Base-by-base conservation (phyloP, 2,329 filamentous ascomycete genomes). In the Cytospora paraplurivora region DNA sequence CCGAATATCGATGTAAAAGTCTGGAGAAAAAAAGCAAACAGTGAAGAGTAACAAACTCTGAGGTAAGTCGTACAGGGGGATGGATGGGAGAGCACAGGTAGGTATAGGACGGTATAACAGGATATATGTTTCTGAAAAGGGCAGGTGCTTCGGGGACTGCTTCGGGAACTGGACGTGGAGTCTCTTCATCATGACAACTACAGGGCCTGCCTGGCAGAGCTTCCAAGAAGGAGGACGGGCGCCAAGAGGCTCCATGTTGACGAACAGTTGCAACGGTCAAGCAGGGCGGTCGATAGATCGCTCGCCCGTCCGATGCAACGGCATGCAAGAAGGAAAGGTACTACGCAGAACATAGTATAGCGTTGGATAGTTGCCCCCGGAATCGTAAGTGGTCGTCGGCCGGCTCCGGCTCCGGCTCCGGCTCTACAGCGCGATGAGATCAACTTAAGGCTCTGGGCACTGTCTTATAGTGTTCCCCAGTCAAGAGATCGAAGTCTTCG, bases 101-200 rank as follows among this genome's bases (percentile, higher is more conserved):
- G 12, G 35, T 13, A 37, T 19, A 10, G 21, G 49, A 32, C 35
- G 41, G n/a, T 32, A 15, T n/a, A 61, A 50, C 27, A 17, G 19
- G 11, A 49, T 15, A 34, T 55, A 35, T 49, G 58, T 13, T n/a
- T 47, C 47, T n/a, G 61, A 58, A 62, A 58, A n/a, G 58, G 61
- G 61, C 61, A 62, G 61, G 61, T 62, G 37, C 49, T 58, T 53
- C 15, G 34, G 54, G 35, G 56, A 32, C 27, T 62, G 37, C 55
- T 58, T 53, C 15, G 34, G 54, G 35, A 55, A 32, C 27, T 13
- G 61, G 49, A 57, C 6, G 37, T 38, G 50, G 61, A 56, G 11
- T n/a, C 32, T 53, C 55, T 62, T 54, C 58, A 62, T 54, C 60
- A 58, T 44, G 49, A 34, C 44, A 54, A 51, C 35, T 54, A 35